Base-by-base conservation (phyloP, 2,329 filamentous ascomycete genomes). In the Penicillium sp. region DNA sequence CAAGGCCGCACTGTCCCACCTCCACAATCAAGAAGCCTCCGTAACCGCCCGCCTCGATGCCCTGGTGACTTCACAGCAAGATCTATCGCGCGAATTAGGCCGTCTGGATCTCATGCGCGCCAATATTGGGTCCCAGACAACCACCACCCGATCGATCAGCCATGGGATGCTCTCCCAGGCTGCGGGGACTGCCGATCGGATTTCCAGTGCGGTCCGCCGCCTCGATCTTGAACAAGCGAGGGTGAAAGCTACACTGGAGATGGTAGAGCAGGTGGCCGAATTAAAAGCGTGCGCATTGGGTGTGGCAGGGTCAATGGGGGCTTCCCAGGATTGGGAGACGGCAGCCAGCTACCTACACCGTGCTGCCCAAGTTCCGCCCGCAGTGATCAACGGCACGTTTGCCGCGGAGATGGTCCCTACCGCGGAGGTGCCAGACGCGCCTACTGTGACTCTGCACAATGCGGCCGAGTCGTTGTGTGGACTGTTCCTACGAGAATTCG, bases 241-340 rank as follows among this genome's bases (percentile, higher is more conserved):
- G 17, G 90, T 98, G 6, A 89, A 92, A 62, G 82, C 88, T 34
- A 96, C 92, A 0, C 70, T 98, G 40, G 77, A 83, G 6, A 88
- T 96, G 2, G 92, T 96, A 8, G 90, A 96, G 65, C 89, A 95
- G 68, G 90, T 98, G 10, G 85, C 86, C 4, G 92, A 98, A 72
- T 81, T 98, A 49, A 96, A 96, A 68, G 85, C 92, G 6, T 98
- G 92, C 61, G 86, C 96, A 23, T 79, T 95, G 43, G 92, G 92
- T 29, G 89, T 96, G 8, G 82, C 90, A 16, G 92, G 89, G 12
- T 93, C 85, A 42, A 98, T 98, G 92, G 92, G 90, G 22, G 90
- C 89, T 3, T 87, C 92, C 28, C 92, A 98, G 65, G 92, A 98
- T 68, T 98, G 92, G 92, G 92, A 98, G 65, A 92, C 87, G 2